Base-by-base conservation (phyloP, 331 rosid species). In the Erythrophleum ivorense region DNA sequence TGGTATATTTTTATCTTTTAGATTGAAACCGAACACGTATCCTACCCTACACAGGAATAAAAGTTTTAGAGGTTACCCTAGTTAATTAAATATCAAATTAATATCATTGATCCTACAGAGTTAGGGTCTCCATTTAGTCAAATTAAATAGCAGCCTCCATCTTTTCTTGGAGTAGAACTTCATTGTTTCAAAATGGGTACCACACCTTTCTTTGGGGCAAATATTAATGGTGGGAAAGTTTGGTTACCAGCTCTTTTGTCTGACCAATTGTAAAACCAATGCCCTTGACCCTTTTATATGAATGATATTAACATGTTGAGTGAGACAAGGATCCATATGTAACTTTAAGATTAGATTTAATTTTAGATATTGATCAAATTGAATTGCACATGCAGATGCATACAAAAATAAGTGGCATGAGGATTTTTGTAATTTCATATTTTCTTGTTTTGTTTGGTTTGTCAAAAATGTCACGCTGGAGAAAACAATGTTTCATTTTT, bases 181-280 rank as follows among this genome's bases (percentile, higher is more conserved):
- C 82, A 40, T 62, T 58, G 82, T 84, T 70, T 77, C 58, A 63
- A 77, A 79, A 71, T 71, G 68, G 86, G 87, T 19, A 81, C 82
- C 78, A 75, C 68, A 53, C 80, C 89, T 82, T 84, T 82, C 72
- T 43, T 54, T 8, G 82, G 60, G 36, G 75, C 77, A 71, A 83
- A 69, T 82, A 70, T 49, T 78, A 38, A n/a, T 43, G 88, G 91
- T 83, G 90, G 86, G 52, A 85, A 87, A 88, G 91, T 89, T 92
- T 84, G 94, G 91, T 88, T 69, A 89, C 89, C 92, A 75, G 85
- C 91, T 78, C 84, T 88, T 79, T 87, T 91, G 57, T 83, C 87
- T 83, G 88, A 85, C 95, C 91, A 87, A 85, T 60, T 3, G 24
- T 86, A 14, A 15, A 76, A 38, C 60, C 66, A 41, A 0, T 8